These are phyloP conservation scores for Staphylotrichum longicolle DNA, from an alignment of 495 filamentous ascomycete genomes.

Conservation along the genomic window DNA sequence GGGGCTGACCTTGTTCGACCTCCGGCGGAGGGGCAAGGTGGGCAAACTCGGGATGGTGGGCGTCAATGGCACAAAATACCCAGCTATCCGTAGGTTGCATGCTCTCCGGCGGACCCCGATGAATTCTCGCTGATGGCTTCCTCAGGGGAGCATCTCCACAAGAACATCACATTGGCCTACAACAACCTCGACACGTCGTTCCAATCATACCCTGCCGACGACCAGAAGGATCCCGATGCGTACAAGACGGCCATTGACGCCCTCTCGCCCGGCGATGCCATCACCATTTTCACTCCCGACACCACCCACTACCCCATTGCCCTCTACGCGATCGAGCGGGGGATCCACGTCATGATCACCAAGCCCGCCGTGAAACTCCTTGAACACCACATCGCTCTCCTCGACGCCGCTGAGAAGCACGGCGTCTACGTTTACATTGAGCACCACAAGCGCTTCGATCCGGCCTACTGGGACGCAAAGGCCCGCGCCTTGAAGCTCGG, in stretches of 20 bases:
- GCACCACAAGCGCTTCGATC: conserved; percentile 95
- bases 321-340: conserved; percentile 82
- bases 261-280: conserved; percentile 76
- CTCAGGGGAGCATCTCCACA: conserved; percentile 75
- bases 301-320: conserved; percentile 94
- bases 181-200: conserved; percentile 84
- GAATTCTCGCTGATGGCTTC: conserved; percentile 3
- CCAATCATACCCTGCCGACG: conserved; percentile 73
- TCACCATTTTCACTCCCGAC: conserved; percentile 96
- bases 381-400: conserved; percentile 69
- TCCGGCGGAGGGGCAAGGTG: conserved; percentile 84
- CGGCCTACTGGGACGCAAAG: conserved; percentile 83
- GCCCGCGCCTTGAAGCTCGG: conserved; percentile 71
- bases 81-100: conserved; percentile 71
- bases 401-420: conserved; percentile 67
- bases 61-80: conserved; percentile 81
- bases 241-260: conserved; percentile 91
- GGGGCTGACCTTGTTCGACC: conserved; percentile 83
- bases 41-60: conserved; percentile 86
- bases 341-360: conserved; percentile 87
- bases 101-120: too few relatives aligned
- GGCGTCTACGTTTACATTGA: conserved; percentile 91
- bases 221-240: conserved; percentile 68
- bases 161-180: conserved; percentile 85
- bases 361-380: conserved; percentile 91